These are phyloP conservation scores for Glycine soja DNA, from an alignment of 306 rosid genomes.

Conservation along the genomic window DNA sequence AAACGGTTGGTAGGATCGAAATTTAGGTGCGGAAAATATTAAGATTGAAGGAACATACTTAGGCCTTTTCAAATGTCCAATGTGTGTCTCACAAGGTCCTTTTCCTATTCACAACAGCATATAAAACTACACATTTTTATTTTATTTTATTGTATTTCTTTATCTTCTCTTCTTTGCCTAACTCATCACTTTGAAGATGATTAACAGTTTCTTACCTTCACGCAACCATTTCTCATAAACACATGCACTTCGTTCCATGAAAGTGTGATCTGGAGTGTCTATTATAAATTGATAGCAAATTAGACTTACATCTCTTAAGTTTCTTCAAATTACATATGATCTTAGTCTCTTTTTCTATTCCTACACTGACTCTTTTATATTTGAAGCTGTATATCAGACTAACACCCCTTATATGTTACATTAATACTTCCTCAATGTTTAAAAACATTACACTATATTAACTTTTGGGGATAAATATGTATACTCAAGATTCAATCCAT, in stretches of 20 bases:
- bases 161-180: neutral
- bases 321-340: no score
- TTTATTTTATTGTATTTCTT: no score
- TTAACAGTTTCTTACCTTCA: neutral
- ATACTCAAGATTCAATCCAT: no score
- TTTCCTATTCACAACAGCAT: neutral
- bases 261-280: neutral
- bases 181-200: neutral
- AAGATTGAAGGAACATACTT: slow-evolving; percentile 44
- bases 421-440: no score
- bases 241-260: neutral
- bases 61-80: neutral
- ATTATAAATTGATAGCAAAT: neutral
- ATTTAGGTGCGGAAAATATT: slow-evolving; percentile 45
- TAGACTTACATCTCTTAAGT: no score
- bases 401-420: no score
- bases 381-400: no score
- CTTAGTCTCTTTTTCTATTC: no score
- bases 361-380: no score
- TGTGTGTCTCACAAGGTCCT: neutral
- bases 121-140: no score
- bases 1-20: slow-evolving; percentile 78
- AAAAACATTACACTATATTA: no score
- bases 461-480: no score
- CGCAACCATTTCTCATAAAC: neutral